Evolutionary conservation across 148 eudicot genomes (phyloP).

Genomic region (Spergularia bocconei): DNA sequence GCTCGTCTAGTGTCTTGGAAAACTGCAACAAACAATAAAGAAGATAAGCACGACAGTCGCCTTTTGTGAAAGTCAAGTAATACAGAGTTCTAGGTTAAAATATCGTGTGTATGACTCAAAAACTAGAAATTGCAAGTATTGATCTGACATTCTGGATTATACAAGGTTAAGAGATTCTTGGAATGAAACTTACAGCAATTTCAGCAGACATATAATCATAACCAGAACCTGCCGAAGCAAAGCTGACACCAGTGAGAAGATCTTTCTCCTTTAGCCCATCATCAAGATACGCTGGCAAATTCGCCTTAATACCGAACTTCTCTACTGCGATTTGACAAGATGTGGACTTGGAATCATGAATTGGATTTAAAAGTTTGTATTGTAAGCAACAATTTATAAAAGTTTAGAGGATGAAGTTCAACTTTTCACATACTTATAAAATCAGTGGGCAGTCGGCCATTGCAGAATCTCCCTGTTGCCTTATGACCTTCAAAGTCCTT

Average conservation of each 20-base stretch:
- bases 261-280: conserved; percentile 34
- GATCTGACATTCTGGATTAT: not conserved
- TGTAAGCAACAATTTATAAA: too few species aligned
- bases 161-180: not conserved
- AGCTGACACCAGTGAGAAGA: conserved; percentile 65
- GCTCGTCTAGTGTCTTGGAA: conserved; percentile 25
- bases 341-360: not conserved
- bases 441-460: conserved; percentile 30
- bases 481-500: conserved; percentile 26
- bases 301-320: conserved; percentile 40
- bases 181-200: conserved; percentile 33
- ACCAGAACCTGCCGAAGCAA: conserved; percentile 67
- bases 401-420: not conserved
- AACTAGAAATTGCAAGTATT: too few species aligned
- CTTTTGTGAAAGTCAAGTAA: not conserved
- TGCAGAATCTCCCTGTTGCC: conserved; percentile 34
- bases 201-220: conserved; percentile 53
- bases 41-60: not conserved
- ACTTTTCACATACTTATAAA: conserved; percentile 26
- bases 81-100: not conserved
- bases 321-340: conserved; percentile 27
- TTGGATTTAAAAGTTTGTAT: not conserved
- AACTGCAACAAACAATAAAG: conserved; percentile 11
- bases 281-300: conserved; percentile 52
- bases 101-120: not conserved